A percentile compares a stretch with the other conserved stretches of the same genome.
These are phyloP conservation scores for Barnettozyma botsteinii DNA, from an alignment of 805 yeast genomes.

Conservation along the genomic window DNA sequence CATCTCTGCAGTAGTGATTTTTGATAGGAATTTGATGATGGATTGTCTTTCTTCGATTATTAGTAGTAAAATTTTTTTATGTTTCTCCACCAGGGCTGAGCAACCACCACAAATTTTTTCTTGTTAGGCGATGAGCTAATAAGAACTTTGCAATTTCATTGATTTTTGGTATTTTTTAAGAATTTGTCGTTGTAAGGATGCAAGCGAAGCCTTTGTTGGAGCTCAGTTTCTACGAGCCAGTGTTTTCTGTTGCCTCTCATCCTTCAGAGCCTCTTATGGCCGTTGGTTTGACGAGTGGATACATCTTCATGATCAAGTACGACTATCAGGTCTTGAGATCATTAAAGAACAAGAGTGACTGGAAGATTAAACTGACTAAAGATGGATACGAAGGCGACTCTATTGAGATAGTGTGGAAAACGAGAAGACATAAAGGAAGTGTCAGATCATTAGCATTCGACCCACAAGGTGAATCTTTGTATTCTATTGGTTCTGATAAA, in stretches of 20 bases:
- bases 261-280: conserved; percentile 62
- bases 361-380: conserved; percentile 16
- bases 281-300: conserved; percentile 80
- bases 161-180: background rate
- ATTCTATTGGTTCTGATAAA: conserved; percentile 74
- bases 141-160: background rate
- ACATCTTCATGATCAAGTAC: conserved; percentile 57
- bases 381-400: conserved; percentile 23
- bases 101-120: background rate
- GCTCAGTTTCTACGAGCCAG: conserved; percentile 45
- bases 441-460: conserved; percentile 68
- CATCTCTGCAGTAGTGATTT: too few species aligned
- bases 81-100: background rate
- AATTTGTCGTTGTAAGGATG: background rate
- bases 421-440: conserved; percentile 86
- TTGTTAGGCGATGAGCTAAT: conserved; percentile 4
- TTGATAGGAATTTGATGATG: too few species aligned
- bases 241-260: conserved; percentile 76
- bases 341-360: conserved; percentile 26
- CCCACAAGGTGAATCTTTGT: conserved; percentile 44
- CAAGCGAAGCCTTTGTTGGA: conserved; percentile 29
- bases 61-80: background rate
- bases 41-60: background rate
- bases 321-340: conserved; percentile 32
- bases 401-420: conserved; percentile 53